Percentiles rank a stretch among this genome's conserved stretches.
Conservation (phyloP, 1,284 basidiomycete genomes). For the Porodaedalea pini region DNA sequence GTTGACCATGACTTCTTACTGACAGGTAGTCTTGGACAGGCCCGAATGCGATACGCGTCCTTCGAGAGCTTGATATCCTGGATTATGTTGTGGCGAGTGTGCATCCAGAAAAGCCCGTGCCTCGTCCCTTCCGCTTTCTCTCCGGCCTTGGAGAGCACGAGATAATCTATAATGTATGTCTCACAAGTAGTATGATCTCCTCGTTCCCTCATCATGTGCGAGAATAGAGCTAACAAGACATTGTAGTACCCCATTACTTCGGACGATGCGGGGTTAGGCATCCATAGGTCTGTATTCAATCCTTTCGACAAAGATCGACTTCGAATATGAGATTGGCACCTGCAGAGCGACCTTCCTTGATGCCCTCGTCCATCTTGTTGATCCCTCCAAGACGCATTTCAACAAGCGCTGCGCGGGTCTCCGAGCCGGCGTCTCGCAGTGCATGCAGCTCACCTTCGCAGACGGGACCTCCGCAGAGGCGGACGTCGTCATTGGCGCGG, state of each 20-base stretch:
- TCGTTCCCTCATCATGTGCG: too few relatives aligned
- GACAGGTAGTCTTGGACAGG: conserved; percentile 31
- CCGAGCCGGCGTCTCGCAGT: conserved; percentile 19
- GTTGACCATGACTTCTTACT: not conserved
- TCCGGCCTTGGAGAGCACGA: conserved; percentile 42
- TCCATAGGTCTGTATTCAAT: conserved; percentile 39
- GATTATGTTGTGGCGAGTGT: conserved; percentile 38
- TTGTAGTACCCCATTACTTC: conserved; percentile 36
- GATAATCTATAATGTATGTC: conserved; percentile 43
- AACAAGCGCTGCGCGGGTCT: conserved; percentile 42
- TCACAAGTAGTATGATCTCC: too few relatives aligned
- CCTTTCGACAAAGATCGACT: too few relatives aligned
- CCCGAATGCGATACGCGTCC: conserved; percentile 45
- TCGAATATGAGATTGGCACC: not conserved
- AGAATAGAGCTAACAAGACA: not conserved
- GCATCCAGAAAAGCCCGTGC: conserved; percentile 32
- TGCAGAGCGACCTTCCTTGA: conserved; percentile 46
- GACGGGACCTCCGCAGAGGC: conserved; percentile 45
- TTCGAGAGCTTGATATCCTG: conserved; percentile 43
- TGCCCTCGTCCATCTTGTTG: conserved; percentile 42
- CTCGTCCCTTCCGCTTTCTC: conserved; percentile 39
- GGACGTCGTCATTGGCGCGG: conserved; percentile 52
- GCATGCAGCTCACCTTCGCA: conserved; percentile 36
- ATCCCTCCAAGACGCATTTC: conserved; percentile 42
- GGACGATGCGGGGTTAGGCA: conserved; percentile 36